Percentiles rank a stretch among this genome's conserved stretches.
Evolutionary conservation across 163 green algal species (phyloP).

Genomic region (Coccomyxa subellipsoidea): DNA sequence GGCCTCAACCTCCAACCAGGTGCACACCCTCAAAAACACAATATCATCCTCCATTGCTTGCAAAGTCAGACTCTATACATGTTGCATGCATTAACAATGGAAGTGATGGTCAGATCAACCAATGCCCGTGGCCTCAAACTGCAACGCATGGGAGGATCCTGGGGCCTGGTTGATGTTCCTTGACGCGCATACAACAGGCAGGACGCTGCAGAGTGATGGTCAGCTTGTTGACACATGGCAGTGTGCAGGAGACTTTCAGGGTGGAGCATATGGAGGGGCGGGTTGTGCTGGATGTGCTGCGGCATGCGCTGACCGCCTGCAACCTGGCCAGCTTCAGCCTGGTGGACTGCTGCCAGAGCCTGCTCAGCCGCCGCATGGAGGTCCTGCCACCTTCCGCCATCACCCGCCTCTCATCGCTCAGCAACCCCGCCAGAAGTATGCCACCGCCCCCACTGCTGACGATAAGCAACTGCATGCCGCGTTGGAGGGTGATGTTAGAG

Average conservation of each 20-base stretch:
- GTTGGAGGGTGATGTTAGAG: too few relatives aligned
- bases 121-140: too few relatives aligned
- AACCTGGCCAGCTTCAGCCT: slow-evolving; percentile 76
- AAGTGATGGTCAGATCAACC: neutral
- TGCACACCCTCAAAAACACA: neutral
- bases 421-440: neutral
- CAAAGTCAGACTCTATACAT: neutral
- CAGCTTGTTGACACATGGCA: neutral
- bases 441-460: too few relatives aligned
- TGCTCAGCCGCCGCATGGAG: slow-evolving; percentile 68
- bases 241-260: slow-evolving; percentile 55
- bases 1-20: slow-evolving; percentile 70
- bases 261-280: slow-evolving; percentile 46
- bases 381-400: slow-evolving; percentile 48
- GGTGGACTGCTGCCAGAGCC: slow-evolving; percentile 64
- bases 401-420: slow-evolving; percentile 16
- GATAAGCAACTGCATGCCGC: too few relatives aligned
- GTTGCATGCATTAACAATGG: neutral
- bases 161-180: too few relatives aligned
- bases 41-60: neutral
- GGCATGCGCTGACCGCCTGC: slow-evolving; percentile 61
- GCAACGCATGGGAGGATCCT: too few relatives aligned
- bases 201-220: too few relatives aligned
- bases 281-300: slow-evolving; percentile 58
- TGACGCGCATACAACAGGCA: too few relatives aligned